Percentiles rank a stretch among this genome's conserved stretches.
phyloP scores from a whole-genome alignment of 768 basidiomycete species.

The Botryobasidium botryosum region DNA sequence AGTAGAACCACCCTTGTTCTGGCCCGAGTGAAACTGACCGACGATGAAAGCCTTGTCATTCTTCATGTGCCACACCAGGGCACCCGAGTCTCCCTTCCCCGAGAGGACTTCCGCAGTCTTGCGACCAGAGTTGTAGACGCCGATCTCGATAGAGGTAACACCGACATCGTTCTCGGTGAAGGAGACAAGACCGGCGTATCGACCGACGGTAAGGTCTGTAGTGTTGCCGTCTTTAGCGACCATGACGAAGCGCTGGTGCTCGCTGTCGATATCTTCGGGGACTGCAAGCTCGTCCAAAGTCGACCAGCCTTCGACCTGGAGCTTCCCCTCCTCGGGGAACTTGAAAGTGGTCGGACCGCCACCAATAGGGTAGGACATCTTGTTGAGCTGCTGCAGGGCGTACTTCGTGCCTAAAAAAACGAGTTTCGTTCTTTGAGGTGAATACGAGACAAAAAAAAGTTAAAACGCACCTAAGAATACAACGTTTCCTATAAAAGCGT shows the following conservation, averaged over 20 bases:
- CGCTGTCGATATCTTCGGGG: conserved; percentile 5
- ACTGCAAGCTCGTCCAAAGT: background rate
- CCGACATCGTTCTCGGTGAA: conserved; percentile 11
- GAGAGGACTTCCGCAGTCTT: conserved; percentile 7
- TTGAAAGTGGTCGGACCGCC: conserved; percentile 5
- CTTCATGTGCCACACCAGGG: background rate
- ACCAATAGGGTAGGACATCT: conserved; percentile 2
- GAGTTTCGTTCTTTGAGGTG: background rate
- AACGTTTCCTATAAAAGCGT: conserved; percentile 7
- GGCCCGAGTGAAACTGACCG: conserved; percentile 20
- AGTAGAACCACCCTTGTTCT: conserved; percentile 13
- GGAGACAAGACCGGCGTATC: conserved; percentile 9
- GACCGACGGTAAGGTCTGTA: conserved; percentile 9
- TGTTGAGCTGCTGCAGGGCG: background rate
- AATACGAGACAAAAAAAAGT: conserved; percentile 5
- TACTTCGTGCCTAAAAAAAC: background rate
- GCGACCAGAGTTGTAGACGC: conserved; percentile 18
- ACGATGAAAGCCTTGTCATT: conserved; percentile 17
- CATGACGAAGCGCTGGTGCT: conserved; percentile 5
- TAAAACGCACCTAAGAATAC: conserved; percentile 12
- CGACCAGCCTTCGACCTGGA: background rate
- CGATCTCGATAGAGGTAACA: conserved; percentile 12
- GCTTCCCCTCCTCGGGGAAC: conserved; percentile 7
- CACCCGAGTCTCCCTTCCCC: background rate
- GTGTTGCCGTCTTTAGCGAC: conserved; percentile 12